These are phyloP conservation scores for Eucalyptus marginata DNA, from an alignment of 345 rosid genomes.

Conservation along the genomic window DNA sequence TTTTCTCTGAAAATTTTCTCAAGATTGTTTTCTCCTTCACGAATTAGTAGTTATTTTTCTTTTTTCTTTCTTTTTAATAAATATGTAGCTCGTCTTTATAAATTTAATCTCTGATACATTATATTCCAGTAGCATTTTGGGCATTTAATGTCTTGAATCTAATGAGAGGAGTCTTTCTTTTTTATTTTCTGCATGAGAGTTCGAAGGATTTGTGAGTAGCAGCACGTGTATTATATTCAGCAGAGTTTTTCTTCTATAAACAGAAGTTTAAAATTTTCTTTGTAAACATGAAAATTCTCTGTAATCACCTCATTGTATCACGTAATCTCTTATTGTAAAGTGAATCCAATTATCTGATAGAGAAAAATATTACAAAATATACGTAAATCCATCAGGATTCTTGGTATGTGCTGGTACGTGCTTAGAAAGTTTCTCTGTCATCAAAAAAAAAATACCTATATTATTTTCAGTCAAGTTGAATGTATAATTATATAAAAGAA, in stretches of 20 bases:
- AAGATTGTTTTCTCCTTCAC: not conserved
- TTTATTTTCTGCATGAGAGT: not conserved
- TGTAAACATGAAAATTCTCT: too few relatives aligned
- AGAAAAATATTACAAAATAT: not conserved
- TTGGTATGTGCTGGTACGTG: not conserved
- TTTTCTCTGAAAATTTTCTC: not conserved
- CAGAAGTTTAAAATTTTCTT: too few relatives aligned
- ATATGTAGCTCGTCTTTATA: not conserved
- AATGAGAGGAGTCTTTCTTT: not conserved
- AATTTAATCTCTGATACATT: not conserved
- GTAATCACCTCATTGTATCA: not conserved
- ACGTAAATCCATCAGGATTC: not conserved
- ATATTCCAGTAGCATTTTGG: not conserved
- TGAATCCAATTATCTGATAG: not conserved
- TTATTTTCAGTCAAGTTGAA: not conserved
- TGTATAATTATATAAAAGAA: too few relatives aligned
- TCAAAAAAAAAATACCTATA: not conserved
- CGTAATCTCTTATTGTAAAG: too few relatives aligned
- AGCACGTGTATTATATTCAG: not conserved
- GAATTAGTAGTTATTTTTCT: not conserved
- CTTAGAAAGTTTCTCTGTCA: not conserved
- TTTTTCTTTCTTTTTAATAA: too few relatives aligned
- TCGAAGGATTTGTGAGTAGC: not conserved
- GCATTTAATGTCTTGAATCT: too few relatives aligned
- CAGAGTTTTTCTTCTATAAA: not conserved